Base-by-base conservation (phyloP, 345 rosid genomes). In the Populus deltoides region DNA sequence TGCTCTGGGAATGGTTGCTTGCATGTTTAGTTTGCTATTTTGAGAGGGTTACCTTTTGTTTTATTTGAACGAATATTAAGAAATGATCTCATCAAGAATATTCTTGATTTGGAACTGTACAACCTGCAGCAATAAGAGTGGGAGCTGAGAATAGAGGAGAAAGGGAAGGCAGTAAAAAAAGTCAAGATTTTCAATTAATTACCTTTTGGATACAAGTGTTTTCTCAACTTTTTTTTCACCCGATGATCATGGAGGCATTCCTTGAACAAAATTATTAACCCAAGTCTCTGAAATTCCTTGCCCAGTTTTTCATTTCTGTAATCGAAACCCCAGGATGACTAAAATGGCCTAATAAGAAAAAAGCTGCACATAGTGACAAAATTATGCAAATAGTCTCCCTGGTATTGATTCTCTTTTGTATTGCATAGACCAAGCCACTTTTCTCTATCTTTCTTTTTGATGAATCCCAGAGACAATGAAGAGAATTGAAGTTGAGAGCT, bases 311-410 rank as follows among this genome's bases (percentile, higher is more conserved):
- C 89, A 78, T 63, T 79, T 78, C 62, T 74, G 66, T 59, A 87
- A 88, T 88, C 84, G 79, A 82, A 80, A 75, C 82, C 74, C 81
- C 63, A 39, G 80, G 73, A 72, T 13, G 89, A 90, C 89, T 59
- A 75, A 82, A 81, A 79, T 70, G 79, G 38, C 81, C 59, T 73
- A 62, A 47, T 62, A 67, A 73, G 41, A 68, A 43, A 84, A 87
- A 89, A 82, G 85, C 84, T 83, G 91, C 85, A 82, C 25, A 75
- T 77, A 6, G 43, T 20, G 89, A 85, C 93, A 85, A 82, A 77
- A 20, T 33, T 27, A n/a, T 63, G 75, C 84, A 81, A 57, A 86
- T 24, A 81, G 86, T 85, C 87, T 72, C 67, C 22, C 77, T 77
- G 38, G 74, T 82, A 86, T 82, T 85, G 86, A 86, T 86, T 86